phyloP scores from a whole-genome alignment of 345 rosid genomes.

The Eutrema heterophyllum region DNA sequence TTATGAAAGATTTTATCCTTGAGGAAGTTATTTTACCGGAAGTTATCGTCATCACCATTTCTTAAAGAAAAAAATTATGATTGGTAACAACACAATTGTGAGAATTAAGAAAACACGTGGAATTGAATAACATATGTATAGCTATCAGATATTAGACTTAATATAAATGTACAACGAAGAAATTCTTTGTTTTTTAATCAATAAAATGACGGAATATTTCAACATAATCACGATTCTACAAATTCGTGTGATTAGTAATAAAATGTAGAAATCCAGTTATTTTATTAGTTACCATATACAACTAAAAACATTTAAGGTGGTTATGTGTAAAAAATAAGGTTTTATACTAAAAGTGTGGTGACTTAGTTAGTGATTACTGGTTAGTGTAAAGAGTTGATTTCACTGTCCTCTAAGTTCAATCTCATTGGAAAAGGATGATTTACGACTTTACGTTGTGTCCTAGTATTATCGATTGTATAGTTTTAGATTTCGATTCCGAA shows the following conservation, averaged over 20 bases:
- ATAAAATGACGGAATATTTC: not conserved
- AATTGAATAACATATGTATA: not conserved
- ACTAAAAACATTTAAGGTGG: not conserved
- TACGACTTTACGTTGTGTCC: not conserved
- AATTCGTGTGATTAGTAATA: not conserved
- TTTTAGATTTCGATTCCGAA: not conserved
- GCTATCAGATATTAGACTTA: not conserved
- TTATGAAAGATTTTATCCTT: constrained; percentile 3
- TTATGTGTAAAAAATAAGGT: not conserved
- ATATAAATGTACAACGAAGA: not conserved
- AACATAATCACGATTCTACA: not conserved
- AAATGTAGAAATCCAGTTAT: not conserved
- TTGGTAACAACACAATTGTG: not conserved
- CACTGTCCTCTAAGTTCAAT: not conserved
- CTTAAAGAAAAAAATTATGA: not conserved
- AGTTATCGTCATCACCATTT: not conserved
- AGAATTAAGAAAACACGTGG: not conserved
- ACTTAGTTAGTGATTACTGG: not conserved
- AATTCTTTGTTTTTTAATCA: not conserved
- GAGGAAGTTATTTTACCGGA: not conserved
- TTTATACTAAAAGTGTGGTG: not conserved
- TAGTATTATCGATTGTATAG: not conserved
- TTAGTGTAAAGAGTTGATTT: not conserved
- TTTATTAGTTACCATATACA: not conserved
- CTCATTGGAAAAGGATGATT: not conserved